phyloP scores from a whole-genome alignment of 2,329 filamentous ascomycete genomes.

The Xylaria sp. region DNA sequence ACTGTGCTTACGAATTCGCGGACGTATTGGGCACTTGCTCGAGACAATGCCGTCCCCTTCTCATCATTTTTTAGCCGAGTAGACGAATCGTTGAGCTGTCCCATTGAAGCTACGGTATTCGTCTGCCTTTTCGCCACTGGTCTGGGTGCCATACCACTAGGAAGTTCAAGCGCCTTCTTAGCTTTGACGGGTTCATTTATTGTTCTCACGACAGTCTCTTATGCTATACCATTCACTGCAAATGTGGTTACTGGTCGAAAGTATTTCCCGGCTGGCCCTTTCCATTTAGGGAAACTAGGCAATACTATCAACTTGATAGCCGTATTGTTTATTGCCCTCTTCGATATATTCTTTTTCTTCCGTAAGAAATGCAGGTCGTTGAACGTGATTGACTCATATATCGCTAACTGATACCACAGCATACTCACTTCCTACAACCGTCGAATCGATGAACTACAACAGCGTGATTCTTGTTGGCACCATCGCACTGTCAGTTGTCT shows the following conservation, averaged over 20 bases:
- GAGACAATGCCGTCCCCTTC: conserved; percentile 70
- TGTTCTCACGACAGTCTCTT: conserved; percentile 65
- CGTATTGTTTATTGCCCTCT: conserved; percentile 64
- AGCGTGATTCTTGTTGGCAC: conserved; percentile 63
- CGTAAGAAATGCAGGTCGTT: conserved; percentile 52
- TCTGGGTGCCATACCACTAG: conserved; percentile 66
- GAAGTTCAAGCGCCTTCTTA: conserved; percentile 64
- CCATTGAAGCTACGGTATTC: conserved; percentile 67
- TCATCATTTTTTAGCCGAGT: conserved; percentile 63
- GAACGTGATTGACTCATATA: not conserved
- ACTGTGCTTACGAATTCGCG: conserved; percentile 61
- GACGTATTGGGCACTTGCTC: conserved; percentile 64
- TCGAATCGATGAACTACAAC: conserved; percentile 63
- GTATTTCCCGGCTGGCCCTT: conserved; percentile 62
- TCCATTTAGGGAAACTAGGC: conserved; percentile 63
- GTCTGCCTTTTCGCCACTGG: conserved; percentile 61
- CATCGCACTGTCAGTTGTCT: conserved; percentile 57
- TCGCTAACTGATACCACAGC: conserved; percentile 45
- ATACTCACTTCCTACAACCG: conserved; percentile 54
- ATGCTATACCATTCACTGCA: conserved; percentile 59
- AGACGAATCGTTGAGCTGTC: conserved; percentile 65
- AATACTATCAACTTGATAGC: conserved; percentile 60
- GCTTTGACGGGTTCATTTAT: conserved; percentile 68
- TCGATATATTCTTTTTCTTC: conserved; percentile 70
- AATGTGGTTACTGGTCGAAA: conserved; percentile 63